Evolutionary conservation across 2,329 filamentous ascomycete species (phyloP), one percentile per base, ranked within the genome.

Genomic region (Tolypocladium album): DNA sequence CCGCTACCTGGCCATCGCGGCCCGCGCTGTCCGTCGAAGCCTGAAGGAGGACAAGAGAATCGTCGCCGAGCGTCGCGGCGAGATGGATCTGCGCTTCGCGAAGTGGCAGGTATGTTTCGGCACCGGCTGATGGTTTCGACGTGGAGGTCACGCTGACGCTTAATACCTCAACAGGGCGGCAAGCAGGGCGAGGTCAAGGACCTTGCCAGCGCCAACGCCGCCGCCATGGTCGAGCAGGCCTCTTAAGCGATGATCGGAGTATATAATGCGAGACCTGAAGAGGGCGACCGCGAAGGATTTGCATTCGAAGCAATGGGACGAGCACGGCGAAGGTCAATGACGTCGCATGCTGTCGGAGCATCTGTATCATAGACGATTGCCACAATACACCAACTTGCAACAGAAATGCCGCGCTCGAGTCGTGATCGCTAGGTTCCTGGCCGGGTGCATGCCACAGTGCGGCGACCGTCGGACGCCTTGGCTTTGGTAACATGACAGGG

Each of bases 1-100:
- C 88, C 94, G 92, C 82, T 97, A 97, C 88, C 88, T 99, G 75
- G 87, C 92, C 74, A 86, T 99, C 80, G 92, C 94, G 73, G 87
- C 92, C 78, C 92, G 92, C 78, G 89, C 90, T 74, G 90, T 99
- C 76, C 94, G 95, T 81, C 89, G 91, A 76, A 96, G 92, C 76
- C 84, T 99, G 77, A 97, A 97, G 85, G 94, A 99, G 74, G 90
- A 94, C 61, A 88, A 92, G 82, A 87, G 94, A 80, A 77, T 97
- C 67, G 76, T 76, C 68, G 92, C 92, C 66, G 94, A 97, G 85
- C 88, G 90, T 74, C 87, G 94, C 75, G 92, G 92, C 73, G 86
- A 92, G 78, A 88, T 88, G 79, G 93, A 97, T 60, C 79, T 99
- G 70, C 87, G 87, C 78, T 95, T 97, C 72, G 82, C 91, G 68